A percentile compares a stretch with the other conserved stretches of the same genome.
Evolutionary conservation across 2,329 filamentous ascomycete genomes (phyloP).

Genomic region (Penicillium hordei): DNA sequence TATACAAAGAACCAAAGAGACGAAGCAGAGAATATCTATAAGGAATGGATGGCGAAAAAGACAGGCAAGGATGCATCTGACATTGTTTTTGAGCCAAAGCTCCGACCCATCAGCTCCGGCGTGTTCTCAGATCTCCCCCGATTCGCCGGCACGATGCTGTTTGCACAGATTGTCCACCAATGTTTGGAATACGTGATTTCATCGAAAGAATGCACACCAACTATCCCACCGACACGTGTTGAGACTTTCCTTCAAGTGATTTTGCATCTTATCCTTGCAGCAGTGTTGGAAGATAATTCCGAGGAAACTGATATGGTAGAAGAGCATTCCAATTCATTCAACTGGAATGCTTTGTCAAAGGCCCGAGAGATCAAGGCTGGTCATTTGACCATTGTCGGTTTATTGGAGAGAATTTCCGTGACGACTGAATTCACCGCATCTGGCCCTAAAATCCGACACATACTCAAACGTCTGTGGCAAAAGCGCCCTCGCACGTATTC

Average conservation of each 20-base stretch:
- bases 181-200: conserved; percentile 78
- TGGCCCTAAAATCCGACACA: conserved; percentile 78
- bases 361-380: conserved; percentile 50
- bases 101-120: conserved; percentile 72
- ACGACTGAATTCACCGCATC: conserved; percentile 78
- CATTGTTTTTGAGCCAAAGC: conserved; percentile 85
- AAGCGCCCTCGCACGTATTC: conserved; percentile 74
- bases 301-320: conserved; percentile 54
- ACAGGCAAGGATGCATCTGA: conserved; percentile 77
- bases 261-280: conserved; percentile 81
- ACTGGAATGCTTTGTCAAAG: conserved; percentile 67
- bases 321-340: conserved; percentile 63
- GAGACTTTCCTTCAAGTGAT: conserved; percentile 92
- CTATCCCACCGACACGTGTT: conserved; percentile 75
- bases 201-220: conserved; percentile 66
- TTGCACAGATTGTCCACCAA: conserved; percentile 87
- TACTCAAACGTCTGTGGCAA: conserved; percentile 81
- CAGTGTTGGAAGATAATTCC: conserved; percentile 76
- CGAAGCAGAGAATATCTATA: conserved; percentile 88
- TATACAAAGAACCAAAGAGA: conserved; percentile 97
- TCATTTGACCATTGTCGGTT: conserved; percentile 51
- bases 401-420: conserved; percentile 54
- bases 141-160: conserved; percentile 82
- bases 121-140: conserved; percentile 72
- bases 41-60: conserved; percentile 81